Evolutionary conservation across 352 stramenopile species (phyloP).

Genomic region (Phytophthora megakarya): DNA sequence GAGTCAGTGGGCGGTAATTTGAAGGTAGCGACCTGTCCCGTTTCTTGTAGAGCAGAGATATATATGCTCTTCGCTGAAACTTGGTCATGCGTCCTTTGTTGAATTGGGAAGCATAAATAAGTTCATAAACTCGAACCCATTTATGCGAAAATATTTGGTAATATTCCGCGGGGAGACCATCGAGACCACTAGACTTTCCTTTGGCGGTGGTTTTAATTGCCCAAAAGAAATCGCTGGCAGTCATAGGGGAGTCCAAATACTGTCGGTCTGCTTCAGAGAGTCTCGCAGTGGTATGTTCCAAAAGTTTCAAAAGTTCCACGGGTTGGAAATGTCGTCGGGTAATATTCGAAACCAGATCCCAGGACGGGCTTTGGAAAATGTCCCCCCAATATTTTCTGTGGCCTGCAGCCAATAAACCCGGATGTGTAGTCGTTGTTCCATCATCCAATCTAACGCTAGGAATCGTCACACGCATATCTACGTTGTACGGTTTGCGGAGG

Average conservation of each 20-base stretch:
- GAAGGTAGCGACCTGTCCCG: not conserved
- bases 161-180: slow-evolving; percentile 16
- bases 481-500: not conserved
- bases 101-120: slow-evolving; percentile 17
- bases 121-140: slow-evolving; percentile 20
- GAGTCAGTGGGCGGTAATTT: slow-evolving; percentile 15
- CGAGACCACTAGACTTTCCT: not conserved
- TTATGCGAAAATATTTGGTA: not conserved
- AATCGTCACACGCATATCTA: not conserved
- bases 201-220: too few species aligned
- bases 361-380: not conserved
- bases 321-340: too few species aligned
- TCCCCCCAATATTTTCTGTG: slow-evolving; percentile 10
- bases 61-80: slow-evolving; percentile 11
- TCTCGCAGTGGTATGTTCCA: not conserved
- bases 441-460: not conserved
- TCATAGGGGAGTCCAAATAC: too few species aligned
- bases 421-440: not conserved
- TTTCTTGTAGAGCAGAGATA: slow-evolving; percentile 20
- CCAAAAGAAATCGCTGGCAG: too few species aligned
- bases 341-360: not conserved
- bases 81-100: slow-evolving; percentile 10
- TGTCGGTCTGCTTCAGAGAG: too few species aligned
- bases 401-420: not conserved
- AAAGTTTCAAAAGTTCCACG: too few species aligned